Conservation (phyloP, 75 land plant species). For the Pinus taeda region DNA sequence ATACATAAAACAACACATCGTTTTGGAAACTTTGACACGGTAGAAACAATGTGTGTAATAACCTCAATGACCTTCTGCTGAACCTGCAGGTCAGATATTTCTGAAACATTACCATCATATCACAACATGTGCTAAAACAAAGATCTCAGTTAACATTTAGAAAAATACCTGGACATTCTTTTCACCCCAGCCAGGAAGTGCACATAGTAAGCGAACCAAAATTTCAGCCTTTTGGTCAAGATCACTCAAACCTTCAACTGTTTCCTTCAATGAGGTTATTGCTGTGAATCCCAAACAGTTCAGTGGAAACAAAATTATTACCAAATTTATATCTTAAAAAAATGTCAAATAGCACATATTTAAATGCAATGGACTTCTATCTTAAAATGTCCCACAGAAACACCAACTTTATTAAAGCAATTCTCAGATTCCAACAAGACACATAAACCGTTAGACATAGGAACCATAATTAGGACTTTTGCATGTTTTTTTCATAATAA, state of each 20-base stretch:
- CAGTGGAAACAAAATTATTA: neutral
- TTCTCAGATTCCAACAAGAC: too few species aligned
- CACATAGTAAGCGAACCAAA: slow-evolving; percentile 83
- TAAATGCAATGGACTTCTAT: too few species aligned
- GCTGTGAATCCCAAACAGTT: slow-evolving; percentile 45
- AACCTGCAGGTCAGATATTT: slow-evolving; percentile 53
- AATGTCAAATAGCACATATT: too few species aligned
- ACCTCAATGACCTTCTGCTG: slow-evolving; percentile 96
- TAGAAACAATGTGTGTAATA: slow-evolving; percentile 71
- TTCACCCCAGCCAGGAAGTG: slow-evolving; percentile 94
- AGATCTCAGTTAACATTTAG: neutral
- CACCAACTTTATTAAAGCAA: too few species aligned
- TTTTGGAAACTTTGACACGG: slow-evolving; percentile 71
- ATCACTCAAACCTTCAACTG: slow-evolving; percentile 54
- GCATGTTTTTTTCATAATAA: too few species aligned
- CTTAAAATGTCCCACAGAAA: too few species aligned
- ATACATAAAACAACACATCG: slow-evolving; percentile 89
- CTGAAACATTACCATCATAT: neutral
- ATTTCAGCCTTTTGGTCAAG: slow-evolving; percentile 75
- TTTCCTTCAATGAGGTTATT: slow-evolving; percentile 64
- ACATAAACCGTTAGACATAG: too few species aligned
- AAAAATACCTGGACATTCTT: slow-evolving; percentile 92
- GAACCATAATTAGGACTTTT: too few species aligned
- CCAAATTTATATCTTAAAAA: too few species aligned
- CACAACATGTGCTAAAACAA: neutral